These are phyloP conservation scores for Zymoseptoria brevis DNA, from an alignment of 2,329 filamentous ascomycete genomes.

Conservation along the genomic window DNA sequence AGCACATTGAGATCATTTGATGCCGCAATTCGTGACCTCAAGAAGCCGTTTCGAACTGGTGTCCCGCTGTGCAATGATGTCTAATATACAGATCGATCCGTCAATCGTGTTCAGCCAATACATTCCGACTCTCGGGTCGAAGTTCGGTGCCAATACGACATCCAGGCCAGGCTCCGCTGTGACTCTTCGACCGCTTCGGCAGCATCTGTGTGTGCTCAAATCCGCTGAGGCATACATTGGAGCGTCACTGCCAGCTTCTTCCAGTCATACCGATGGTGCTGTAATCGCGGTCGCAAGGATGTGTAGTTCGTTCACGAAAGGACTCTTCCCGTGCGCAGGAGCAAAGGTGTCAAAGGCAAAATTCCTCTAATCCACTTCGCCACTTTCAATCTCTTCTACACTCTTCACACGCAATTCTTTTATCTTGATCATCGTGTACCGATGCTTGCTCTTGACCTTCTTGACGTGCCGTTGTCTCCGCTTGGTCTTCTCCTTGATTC, in stretches of 20 bases:
- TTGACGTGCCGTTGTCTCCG: conserved; percentile 59
- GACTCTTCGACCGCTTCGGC: neutral
- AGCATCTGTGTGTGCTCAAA: neutral
- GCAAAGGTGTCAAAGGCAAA: neutral
- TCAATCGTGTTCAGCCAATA: no score
- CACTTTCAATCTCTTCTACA: conserved; percentile 46
- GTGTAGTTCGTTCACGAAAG: neutral
- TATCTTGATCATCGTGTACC: conserved; percentile 77
- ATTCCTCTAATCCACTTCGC: conserved; percentile 9
- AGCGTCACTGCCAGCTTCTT: neutral
- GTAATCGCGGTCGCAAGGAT: neutral
- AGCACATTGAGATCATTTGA: no score
- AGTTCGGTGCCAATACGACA: neutral
- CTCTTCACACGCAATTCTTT: conserved; percentile 66
- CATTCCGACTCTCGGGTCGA: neutral
- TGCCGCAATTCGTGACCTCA: no score
- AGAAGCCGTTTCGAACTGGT: no score
- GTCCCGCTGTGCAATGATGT: no score
- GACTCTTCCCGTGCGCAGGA: neutral
- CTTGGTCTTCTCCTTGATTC: conserved; percentile 52
- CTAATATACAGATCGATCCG: no score
- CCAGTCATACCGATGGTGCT: neutral
- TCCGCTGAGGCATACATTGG: neutral
- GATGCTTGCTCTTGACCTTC: conserved; percentile 80
- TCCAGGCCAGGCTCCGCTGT: neutral